Evolutionary conservation across 306 rosid genomes (phyloP), one percentile per base, ranked within the genome.

Genomic region (Abrus precatorius): DNA sequence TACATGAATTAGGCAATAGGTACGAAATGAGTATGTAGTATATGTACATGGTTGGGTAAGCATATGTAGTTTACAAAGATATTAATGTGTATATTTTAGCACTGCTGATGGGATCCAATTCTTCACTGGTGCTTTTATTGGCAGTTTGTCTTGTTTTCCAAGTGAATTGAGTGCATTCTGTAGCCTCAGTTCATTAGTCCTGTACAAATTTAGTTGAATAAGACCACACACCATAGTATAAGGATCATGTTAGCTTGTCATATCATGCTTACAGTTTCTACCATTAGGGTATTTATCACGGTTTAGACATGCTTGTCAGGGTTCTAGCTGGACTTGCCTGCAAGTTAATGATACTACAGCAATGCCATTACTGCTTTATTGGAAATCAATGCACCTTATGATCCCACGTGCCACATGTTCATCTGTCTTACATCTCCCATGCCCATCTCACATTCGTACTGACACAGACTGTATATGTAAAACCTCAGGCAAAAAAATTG

Each of bases 291-390:
- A 54, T 38, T 64, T 78, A 72, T 56, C 61, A 55, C 28, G 68
- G 70, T 54, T 71, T 63, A 27, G 66, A 65, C 80, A 55, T 36
- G 59, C 6, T 65, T 71, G 83, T 65, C 80, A 78, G 83, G n/a
- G 1, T 83, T 48, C 59, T 73, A 66, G 80, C 83, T 78, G 73
- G 78, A 76, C 3, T 76, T 76, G 78, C 80, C 79, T 47, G 72
- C 67, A 56, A 72, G 54, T 70, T 70, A 55, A 83, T 70, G 73
- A 27, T 40, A 38, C 66, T 14, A 63, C 66, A 76, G 44, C 32
- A 71, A 47, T 45, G 71, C 44, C 48, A 53, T 75, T 53, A 81
- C 65, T 64, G 50, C 48, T 47, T 47, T 54, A 73, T 61, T 67
- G 59, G 78, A 53, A 74, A 48, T 62, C 6, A 36, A 62, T 69